Evolutionary conservation across 768 basidiomycete species (phyloP).

Genomic region (Mycena amicta): DNA sequence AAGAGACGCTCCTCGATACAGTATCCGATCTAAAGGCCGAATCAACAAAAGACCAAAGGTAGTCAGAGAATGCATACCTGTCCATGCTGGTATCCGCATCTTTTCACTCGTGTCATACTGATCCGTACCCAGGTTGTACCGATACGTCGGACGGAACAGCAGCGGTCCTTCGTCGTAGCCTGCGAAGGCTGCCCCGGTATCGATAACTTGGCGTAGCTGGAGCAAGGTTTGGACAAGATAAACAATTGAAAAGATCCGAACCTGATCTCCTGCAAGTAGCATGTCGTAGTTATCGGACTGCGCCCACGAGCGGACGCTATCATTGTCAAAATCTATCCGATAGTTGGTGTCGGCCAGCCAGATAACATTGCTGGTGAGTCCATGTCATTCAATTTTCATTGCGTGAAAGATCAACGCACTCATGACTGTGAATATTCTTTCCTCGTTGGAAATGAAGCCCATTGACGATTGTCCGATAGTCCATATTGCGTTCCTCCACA

Average conservation of each 20-base stretch:
- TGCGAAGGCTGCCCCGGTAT: slow-evolving; percentile 69
- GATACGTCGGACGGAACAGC: slow-evolving; percentile 93
- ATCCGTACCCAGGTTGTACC: slow-evolving; percentile 82
- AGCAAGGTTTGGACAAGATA: slow-evolving; percentile 11
- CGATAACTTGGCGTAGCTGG: slow-evolving; percentile 76
- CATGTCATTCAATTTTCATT: slow-evolving; percentile 1
- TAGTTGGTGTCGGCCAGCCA: slow-evolving; percentile 98
- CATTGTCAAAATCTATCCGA: slow-evolving; percentile 86
- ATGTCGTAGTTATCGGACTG: slow-evolving; percentile 67
- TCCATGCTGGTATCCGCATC: slow-evolving; percentile 96
- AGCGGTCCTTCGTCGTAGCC: slow-evolving; percentile 90
- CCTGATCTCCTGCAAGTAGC: slow-evolving; percentile 86
- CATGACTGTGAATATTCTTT: slow-evolving; percentile 85
- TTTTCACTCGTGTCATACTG: slow-evolving; percentile 96
- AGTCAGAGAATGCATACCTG: slow-evolving; percentile 56
- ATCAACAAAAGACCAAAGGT: slow-evolving; percentile 18
- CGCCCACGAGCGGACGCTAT: slow-evolving; percentile 71
- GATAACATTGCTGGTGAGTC: slow-evolving; percentile 71
- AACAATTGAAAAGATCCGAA: too few species aligned
- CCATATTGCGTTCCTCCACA: slow-evolving; percentile 86
- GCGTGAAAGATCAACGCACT: slow-evolving; percentile 48
- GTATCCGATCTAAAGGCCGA: slow-evolving; percentile 77
- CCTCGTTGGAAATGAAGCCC: slow-evolving; percentile 89
- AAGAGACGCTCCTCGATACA: slow-evolving; percentile 75
- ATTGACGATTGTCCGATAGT: slow-evolving; percentile 84